Percentiles rank a stretch among this genome's conserved stretches.
phyloP scores from a whole-genome alignment of 1,139 yeast species.

The Entelexis paramagnoliae region DNA sequence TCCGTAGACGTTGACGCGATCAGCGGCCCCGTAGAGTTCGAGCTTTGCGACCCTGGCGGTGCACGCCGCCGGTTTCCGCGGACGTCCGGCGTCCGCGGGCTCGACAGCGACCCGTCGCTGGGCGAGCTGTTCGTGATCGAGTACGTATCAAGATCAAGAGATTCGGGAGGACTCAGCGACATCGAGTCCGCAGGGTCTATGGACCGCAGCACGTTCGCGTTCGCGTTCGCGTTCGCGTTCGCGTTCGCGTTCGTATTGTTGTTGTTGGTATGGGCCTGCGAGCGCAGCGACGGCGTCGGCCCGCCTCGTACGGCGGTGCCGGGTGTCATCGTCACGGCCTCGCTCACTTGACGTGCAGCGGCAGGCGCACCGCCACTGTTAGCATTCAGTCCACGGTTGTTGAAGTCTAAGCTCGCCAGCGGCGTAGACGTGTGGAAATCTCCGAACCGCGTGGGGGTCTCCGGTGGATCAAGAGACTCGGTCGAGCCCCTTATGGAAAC shows the following conservation, averaged over 20 bases:
- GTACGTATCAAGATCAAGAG: constrained; percentile 2
- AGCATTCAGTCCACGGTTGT: background rate
- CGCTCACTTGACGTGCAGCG: constrained; percentile 16
- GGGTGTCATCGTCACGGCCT: constrained; percentile 18
- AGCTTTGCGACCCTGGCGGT: background rate
- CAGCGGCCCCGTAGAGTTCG: background rate
- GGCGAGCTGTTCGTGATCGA: constrained; percentile 1
- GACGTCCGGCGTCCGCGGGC: constrained; percentile 19
- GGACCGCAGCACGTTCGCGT: constrained; percentile 8
- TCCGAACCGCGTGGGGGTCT: constrained; percentile 21
- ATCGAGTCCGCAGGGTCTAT: constrained; percentile 18
- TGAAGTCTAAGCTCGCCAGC: background rate
- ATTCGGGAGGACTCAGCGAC: constrained; percentile 18
- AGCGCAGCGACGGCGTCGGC: constrained; percentile 2
- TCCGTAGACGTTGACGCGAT: constrained; percentile 8
- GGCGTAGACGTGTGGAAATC: constrained; percentile 19
- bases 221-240: too few relatives aligned
- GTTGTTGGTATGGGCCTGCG: constrained; percentile 2
- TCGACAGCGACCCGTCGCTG: constrained; percentile 8
- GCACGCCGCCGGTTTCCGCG: background rate
- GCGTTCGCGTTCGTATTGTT: too few relatives aligned
- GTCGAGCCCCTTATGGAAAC: background rate
- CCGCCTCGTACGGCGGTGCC: constrained; percentile 13
- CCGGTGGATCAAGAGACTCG: constrained; percentile 19
- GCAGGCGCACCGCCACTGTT: background rate